Evolutionary conservation across 192 early-diverging fungal genomes (phyloP).

Genomic region (Phlyctochytrium arcticum): DNA sequence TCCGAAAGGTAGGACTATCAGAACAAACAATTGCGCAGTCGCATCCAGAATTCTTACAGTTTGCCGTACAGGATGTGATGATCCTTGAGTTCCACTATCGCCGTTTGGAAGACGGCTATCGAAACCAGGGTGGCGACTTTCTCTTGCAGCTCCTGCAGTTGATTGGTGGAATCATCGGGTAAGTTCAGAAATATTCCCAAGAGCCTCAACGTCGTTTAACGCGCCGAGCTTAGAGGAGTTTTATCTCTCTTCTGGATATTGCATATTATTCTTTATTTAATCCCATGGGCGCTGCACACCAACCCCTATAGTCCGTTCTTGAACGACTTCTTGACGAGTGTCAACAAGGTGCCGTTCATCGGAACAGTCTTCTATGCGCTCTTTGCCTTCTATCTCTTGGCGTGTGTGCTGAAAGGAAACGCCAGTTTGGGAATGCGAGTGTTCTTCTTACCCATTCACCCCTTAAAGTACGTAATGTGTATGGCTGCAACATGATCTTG

Average conservation of each 20-base stretch:
- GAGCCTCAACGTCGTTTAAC: neutral
- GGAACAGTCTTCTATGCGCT: conserved; percentile 54
- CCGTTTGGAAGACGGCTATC: conserved; percentile 48
- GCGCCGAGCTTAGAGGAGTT: conserved; percentile 35
- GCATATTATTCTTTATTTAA: conserved; percentile 52
- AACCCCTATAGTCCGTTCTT: conserved; percentile 45
- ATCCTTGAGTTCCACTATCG: conserved; percentile 57
- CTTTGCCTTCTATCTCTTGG: conserved; percentile 54
- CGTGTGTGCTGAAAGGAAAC: conserved; percentile 55
- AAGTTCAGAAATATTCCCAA: conserved; percentile 2
- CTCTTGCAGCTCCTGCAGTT: conserved; percentile 44
- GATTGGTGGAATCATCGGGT: conserved; percentile 45
- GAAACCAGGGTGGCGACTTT: conserved; percentile 50
- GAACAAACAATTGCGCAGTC: no score
- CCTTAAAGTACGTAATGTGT: conserved; percentile 38
- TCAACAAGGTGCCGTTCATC: conserved; percentile 49
- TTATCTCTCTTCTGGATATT: conserved; percentile 54
- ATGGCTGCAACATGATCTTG: neutral
- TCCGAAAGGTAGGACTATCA: conserved; percentile 45
- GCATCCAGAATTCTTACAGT: no score
- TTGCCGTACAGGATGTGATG: conserved; percentile 42
- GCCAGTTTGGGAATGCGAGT: conserved; percentile 55
- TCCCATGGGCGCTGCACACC: conserved; percentile 38
- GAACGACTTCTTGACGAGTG: conserved; percentile 48
- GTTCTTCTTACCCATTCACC: conserved; percentile 55